Evolutionary conservation across 306 rosid genomes (phyloP), one percentile per base, ranked within the genome.

Genomic region (Casuarina cunninghamiana): DNA sequence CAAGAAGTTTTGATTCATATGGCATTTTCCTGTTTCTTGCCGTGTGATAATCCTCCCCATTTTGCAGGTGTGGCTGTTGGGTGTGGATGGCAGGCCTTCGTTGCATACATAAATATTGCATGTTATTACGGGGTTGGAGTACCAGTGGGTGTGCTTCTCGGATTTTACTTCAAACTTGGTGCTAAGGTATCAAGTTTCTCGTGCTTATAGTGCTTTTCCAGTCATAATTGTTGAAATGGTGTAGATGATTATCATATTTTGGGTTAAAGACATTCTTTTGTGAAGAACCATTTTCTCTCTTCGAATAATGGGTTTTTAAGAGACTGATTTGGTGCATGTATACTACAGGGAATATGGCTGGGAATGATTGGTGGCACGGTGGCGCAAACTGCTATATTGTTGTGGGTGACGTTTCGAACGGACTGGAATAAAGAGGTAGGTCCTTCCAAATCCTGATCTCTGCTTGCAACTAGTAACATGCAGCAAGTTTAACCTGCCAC

Each of bases 41-140:
- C 32, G 41, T 54, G 11, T 71, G 62, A 6, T 41, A 53, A 3
- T 13, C 53, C 21, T 37, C 7, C 43, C 11, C 2, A 4, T 9
- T 32, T 54, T 81, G 85, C 65, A 93, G 97, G 98, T 5, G 97
- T 93, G 75, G 98, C 98, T 75, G 93, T 93, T 78, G 98, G 98
- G 6, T 91, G 98, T 70, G 97, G 97, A 81, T 93, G 98, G 97
- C 98, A 93, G 83, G 37, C 90, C n/a, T 87, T 91, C 16, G 97
- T 91, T 1, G 98, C 98, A 0, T 93, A 87, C 53, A 88, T 93
- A 7, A 93, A 93, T 53, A 86, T 93, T 6, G 92, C 91, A 2
- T 86, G 96, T 69, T 91, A 90, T 46, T 90, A 89, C 73, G 74
- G 81, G 15, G 74, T 89, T 80, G 97, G 97, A 42, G 65, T 92